Evolutionary conservation across 2,329 filamentous ascomycete species (phyloP).

Genomic region (Alternaria triticimaculans): DNA sequence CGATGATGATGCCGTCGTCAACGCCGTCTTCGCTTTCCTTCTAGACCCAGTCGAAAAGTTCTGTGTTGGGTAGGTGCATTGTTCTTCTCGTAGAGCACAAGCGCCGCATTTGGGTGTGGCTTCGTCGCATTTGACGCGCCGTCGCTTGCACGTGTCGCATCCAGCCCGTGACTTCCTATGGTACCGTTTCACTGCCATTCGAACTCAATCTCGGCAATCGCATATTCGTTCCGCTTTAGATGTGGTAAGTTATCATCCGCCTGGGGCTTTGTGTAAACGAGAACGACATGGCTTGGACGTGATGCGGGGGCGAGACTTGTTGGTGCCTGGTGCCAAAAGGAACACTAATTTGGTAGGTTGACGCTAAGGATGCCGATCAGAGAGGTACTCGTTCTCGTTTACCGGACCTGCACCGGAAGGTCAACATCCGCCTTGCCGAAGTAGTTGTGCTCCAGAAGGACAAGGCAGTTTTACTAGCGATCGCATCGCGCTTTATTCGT

Average conservation of each 20-base stretch:
- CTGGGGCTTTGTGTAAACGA: background rate
- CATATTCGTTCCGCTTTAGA: background rate
- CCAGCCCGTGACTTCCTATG: background rate
- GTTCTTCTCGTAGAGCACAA: background rate
- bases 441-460: background rate
- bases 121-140: background rate
- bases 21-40: background rate
- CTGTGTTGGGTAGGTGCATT: background rate
- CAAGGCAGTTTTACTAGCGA: background rate
- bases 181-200: background rate
- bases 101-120: background rate
- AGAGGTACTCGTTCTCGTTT: background rate
- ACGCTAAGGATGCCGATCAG: background rate
- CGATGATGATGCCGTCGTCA: background rate
- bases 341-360: background rate
- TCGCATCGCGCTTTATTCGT: background rate
- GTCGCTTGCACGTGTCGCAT: slow-evolving; percentile 1
- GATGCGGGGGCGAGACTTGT: background rate
- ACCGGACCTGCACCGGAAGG: background rate
- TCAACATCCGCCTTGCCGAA: background rate
- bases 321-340: background rate
- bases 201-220: background rate
- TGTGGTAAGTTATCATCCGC: too few species aligned
- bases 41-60: background rate
- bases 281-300: background rate